Evolutionary conservation across 768 basidiomycete species (phyloP).

Genomic region (Psilocybe subaeruginosa): DNA sequence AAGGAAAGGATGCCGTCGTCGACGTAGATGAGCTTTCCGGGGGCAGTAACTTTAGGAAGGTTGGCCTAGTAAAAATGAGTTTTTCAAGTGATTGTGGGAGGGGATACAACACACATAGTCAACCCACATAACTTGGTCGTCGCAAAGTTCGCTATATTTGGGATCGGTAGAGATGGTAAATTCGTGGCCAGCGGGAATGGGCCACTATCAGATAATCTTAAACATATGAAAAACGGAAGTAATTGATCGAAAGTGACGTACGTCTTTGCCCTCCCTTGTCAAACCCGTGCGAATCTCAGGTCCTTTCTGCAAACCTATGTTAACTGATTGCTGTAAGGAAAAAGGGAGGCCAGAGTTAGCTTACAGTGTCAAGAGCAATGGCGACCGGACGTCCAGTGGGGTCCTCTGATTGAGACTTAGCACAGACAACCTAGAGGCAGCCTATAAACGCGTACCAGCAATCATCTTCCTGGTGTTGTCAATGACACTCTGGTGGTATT

Average conservation of each 20-base stretch:
- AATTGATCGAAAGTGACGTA: conserved; percentile 43
- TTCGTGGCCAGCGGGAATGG: conserved; percentile 90
- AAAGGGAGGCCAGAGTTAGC: conserved; percentile 30
- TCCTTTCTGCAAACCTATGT: conserved; percentile 75
- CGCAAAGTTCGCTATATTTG: conserved; percentile 76
- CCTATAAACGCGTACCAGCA: conserved; percentile 51
- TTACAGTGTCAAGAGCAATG: conserved; percentile 95
- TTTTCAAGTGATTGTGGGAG: conserved; percentile 3
- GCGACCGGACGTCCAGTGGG: conserved; percentile 89
- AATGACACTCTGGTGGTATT: conserved; percentile 98
- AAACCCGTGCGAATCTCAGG: conserved; percentile 98
- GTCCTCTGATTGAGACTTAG: conserved; percentile 47
- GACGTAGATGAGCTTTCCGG: conserved; percentile 97
- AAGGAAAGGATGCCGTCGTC: conserved; percentile 98
- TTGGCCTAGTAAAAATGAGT: conserved; percentile 59
- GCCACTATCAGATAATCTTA: conserved; percentile 51
- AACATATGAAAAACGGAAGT: conserved; percentile 17
- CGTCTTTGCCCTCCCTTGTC: conserved; percentile 86
- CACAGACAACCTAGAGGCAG: conserved; percentile 10
- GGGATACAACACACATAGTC: conserved; percentile 77
- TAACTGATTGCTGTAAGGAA: conserved; percentile 10
- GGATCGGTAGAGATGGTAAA: conserved; percentile 88
- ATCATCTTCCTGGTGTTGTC: conserved; percentile 94
- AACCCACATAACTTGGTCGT: conserved; percentile 85
- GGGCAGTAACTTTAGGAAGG: conserved; percentile 92